phyloP scores from a whole-genome alignment of 192 early-diverging fungal species.

The Neocallimastix lanati region DNA sequence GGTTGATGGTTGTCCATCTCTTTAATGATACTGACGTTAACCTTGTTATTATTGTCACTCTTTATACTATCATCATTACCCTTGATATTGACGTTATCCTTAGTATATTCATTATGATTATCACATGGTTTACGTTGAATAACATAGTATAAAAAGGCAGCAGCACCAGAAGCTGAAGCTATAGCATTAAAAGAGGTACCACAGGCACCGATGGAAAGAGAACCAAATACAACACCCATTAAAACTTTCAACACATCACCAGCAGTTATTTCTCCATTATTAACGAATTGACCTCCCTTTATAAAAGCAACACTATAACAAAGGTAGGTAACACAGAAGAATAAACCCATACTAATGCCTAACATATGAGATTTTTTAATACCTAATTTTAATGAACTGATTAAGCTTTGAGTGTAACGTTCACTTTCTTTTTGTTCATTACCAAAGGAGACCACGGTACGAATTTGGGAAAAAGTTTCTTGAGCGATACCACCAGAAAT shows the following conservation, averaged over 20 bases:
- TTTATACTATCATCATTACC: too few relatives aligned
- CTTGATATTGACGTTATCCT: too few relatives aligned
- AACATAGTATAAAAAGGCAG: constrained; percentile 53
- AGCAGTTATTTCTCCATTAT: constrained; percentile 14
- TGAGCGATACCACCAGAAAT: constrained; percentile 69
- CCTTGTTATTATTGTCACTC: too few relatives aligned
- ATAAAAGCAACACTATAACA: constrained; percentile 17
- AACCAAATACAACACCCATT: constrained; percentile 73
- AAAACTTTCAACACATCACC: constrained; percentile 60
- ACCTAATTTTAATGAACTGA: too few relatives aligned
- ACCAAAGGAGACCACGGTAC: constrained; percentile 75
- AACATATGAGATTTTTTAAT: too few relatives aligned
- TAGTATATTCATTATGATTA: too few relatives aligned
- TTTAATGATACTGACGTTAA: not conserved
- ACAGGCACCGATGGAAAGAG: constrained; percentile 54
- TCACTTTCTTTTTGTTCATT: constrained; percentile 47
- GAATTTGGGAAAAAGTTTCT: constrained; percentile 61
- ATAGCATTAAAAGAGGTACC: constrained; percentile 60
- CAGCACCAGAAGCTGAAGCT: constrained; percentile 59
- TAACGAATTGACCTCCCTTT: constrained; percentile 34
- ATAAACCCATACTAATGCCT: too few relatives aligned
- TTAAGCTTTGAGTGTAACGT: constrained; percentile 27
- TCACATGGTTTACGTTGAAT: constrained; percentile 54
- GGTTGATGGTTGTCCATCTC: too few relatives aligned
- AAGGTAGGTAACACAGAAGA: constrained; percentile 5